phyloP scores from a whole-genome alignment of 768 basidiomycete genomes.

The Amanita polypyramis region DNA sequence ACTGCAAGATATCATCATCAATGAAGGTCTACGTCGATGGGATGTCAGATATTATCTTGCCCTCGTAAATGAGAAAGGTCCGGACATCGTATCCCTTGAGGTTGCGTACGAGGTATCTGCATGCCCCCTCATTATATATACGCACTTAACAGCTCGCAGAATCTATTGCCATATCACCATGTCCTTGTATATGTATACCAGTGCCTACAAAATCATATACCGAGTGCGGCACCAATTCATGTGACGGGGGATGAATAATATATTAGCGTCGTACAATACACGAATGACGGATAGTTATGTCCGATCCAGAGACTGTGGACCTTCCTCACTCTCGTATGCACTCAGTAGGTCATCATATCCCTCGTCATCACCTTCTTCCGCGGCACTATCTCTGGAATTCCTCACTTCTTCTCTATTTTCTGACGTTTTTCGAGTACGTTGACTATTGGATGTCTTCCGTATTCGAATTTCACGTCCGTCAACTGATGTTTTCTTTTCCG shows the following conservation, averaged over 20 bases:
- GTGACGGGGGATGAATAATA: background rate
- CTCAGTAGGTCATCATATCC: constrained; percentile 70
- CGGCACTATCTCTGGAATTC: constrained; percentile 46
- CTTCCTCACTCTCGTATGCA: constrained; percentile 74
- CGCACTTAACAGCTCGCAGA: constrained; percentile 27
- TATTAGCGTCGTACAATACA: background rate
- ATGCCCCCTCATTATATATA: background rate
- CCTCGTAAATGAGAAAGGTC: constrained; percentile 25
- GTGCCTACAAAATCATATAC: constrained; percentile 32
- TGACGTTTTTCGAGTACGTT: constrained; percentile 33
- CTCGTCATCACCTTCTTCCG: constrained; percentile 71
- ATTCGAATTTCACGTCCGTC: constrained; percentile 24
- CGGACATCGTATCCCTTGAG: constrained; percentile 25
- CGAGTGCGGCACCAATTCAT: background rate
- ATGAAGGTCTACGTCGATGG: constrained; percentile 68
- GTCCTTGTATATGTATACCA: constrained; percentile 51
- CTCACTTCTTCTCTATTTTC: constrained; percentile 28
- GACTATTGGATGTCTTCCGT: constrained; percentile 35
- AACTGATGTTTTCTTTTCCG: constrained; percentile 20
- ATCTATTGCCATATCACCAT: constrained; percentile 51
- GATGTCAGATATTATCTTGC: constrained; percentile 61
- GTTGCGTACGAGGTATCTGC: constrained; percentile 52
- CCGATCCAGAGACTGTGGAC: constrained; percentile 7
- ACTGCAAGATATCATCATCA: constrained; percentile 57
- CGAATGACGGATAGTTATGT: too few species aligned